These are phyloP conservation scores for Fusarium albosuccineum DNA, from an alignment of 2,329 filamentous ascomycete species.

Conservation along the genomic window DNA sequence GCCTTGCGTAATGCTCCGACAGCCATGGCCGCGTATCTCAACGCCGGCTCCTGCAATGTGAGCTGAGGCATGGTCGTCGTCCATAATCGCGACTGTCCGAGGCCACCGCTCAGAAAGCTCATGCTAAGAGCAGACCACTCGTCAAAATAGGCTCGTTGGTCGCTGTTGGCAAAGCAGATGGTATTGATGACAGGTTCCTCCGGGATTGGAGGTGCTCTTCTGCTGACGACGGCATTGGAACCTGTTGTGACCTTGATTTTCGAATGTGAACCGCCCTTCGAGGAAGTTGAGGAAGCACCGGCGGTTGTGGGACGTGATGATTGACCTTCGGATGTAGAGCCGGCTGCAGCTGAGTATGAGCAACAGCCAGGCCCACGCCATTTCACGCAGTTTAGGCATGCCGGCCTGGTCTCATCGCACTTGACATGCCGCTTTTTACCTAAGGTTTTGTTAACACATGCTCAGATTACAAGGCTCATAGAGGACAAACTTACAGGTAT, in stretches of 20 bases:
- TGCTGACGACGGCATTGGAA: slow-evolving; percentile 46
- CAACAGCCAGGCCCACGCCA: slow-evolving; percentile 57
- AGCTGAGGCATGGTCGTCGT: slow-evolving; percentile 57
- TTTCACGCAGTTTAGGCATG: slow-evolving; percentile 57
- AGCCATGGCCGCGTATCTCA: slow-evolving; percentile 57
- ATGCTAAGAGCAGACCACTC: slow-evolving; percentile 54
- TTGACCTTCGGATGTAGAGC: slow-evolving; percentile 14
- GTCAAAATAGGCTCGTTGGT: slow-evolving; percentile 55
- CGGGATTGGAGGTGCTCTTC: slow-evolving; percentile 48
- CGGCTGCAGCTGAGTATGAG: slow-evolving; percentile 44
- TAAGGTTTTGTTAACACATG: slow-evolving; percentile 26
- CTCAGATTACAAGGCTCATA: slow-evolving; percentile 9
- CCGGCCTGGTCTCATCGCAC: slow-evolving; percentile 57
- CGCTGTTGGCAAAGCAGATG: slow-evolving; percentile 51
- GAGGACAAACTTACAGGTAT: slow-evolving; percentile 51
- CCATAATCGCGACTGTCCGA: slow-evolving; percentile 54
- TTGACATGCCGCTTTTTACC: slow-evolving; percentile 56
- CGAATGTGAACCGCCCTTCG: slow-evolving; percentile 20
- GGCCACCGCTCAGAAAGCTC: slow-evolving; percentile 52
- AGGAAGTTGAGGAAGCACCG: slow-evolving; percentile 6
- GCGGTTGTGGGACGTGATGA: slow-evolving; percentile 16
- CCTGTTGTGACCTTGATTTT: slow-evolving; percentile 35
- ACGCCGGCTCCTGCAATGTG: slow-evolving; percentile 53
- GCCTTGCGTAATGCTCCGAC: slow-evolving; percentile 56
- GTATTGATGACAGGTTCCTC: slow-evolving; percentile 52